Evolutionary conservation across 2,329 filamentous ascomycete species (phyloP), one percentile per base, ranked within the genome.

Genomic region (Colletotrichum filicis): DNA sequence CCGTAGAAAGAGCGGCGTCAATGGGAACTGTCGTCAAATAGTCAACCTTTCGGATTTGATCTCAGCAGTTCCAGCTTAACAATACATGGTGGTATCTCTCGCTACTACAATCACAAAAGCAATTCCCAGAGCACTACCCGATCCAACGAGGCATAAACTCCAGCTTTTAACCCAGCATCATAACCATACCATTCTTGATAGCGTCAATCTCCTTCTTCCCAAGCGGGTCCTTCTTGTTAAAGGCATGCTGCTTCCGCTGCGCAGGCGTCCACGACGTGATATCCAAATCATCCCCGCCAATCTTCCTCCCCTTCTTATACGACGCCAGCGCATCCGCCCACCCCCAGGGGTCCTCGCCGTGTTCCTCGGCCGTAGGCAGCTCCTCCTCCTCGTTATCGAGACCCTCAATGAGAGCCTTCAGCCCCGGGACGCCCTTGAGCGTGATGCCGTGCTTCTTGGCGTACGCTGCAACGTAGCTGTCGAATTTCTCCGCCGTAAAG

Each of bases 201-300:
- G 78, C 79, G 8, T 81, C 75, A 1, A 84, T 74, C 19, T 79
- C 77, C 19, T 78, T 74, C 76, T 77, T 79, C 2, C 60, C 37
- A 4, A 86, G 56, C 3, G 83, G 82, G 59, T 86, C 84, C 72
- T 82, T 84, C 1, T 78, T 75, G 5, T 76, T 37, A 52, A 81
- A 85, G 19, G 68, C 74, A 3, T 69, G 57, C 22, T 42, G 61
- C 76, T 82, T 84, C 49, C 84, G 79, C 60, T 83, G 76, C 1
- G 77, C 76, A 24, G 75, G 74, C n/a, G 76, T 73, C 79, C 77
- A 81, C 1, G 80, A 79, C 11, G 82, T 81, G 60, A 84, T 78
- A 68, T 85, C 84, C 4, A 80, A 74, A 0, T 35, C 22, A 66
- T 86, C 84, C 0, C 84, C 84, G 4, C 84, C 84, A 22, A 85